Conservation (phyloP, 1,284 basidiomycete species). For the Ustilago loliicola region DNA sequence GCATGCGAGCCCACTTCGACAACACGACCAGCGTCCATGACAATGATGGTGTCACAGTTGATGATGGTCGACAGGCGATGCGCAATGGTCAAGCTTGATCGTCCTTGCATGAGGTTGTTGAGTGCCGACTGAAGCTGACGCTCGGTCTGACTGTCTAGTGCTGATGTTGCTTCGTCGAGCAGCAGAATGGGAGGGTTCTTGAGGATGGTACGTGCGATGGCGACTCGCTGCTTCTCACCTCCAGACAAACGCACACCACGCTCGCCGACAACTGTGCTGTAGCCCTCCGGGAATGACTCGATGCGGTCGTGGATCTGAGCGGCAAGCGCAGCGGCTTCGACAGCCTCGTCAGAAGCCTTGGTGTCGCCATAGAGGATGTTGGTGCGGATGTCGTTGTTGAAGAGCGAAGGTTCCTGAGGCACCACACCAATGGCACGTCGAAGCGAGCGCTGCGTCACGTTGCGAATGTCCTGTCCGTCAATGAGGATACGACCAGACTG, state of each 20-base stretch:
- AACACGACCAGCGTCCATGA: slow-evolving; percentile 58
- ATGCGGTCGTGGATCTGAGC: slow-evolving; percentile 70
- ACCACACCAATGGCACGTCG: slow-evolving; percentile 82
- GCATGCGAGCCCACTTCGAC: slow-evolving; percentile 66
- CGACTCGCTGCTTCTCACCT: slow-evolving; percentile 83
- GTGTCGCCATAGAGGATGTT: slow-evolving; percentile 66
- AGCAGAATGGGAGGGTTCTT: slow-evolving; percentile 88
- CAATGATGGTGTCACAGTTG: slow-evolving; percentile 67
- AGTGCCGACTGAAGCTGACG: slow-evolving; percentile 65
- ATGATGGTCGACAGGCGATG: slow-evolving; percentile 69
- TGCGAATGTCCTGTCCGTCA: slow-evolving; percentile 86
- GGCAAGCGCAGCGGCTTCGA: slow-evolving; percentile 63
- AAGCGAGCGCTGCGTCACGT: slow-evolving; percentile 83
- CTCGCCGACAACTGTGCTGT: slow-evolving; percentile 82
- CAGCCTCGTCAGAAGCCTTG: slow-evolving; percentile 61
- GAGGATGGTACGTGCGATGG: slow-evolving; percentile 85
- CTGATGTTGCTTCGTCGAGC: slow-evolving; percentile 83
- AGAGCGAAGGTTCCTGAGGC: slow-evolving; percentile 74
- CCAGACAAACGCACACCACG: slow-evolving; percentile 80
- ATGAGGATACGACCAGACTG: slow-evolving; percentile 73
- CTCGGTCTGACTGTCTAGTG: slow-evolving; percentile 68
- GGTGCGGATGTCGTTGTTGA: slow-evolving; percentile 80
- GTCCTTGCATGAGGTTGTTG: slow-evolving; percentile 66
- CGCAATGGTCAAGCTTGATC: slow-evolving; percentile 68
- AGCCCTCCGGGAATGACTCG: slow-evolving; percentile 79